Evolutionary conservation across 225 moss, liverwort and hornwort genomes (phyloP), one percentile per base, ranked within the genome.

Genomic region (Polytrichum commune): DNA sequence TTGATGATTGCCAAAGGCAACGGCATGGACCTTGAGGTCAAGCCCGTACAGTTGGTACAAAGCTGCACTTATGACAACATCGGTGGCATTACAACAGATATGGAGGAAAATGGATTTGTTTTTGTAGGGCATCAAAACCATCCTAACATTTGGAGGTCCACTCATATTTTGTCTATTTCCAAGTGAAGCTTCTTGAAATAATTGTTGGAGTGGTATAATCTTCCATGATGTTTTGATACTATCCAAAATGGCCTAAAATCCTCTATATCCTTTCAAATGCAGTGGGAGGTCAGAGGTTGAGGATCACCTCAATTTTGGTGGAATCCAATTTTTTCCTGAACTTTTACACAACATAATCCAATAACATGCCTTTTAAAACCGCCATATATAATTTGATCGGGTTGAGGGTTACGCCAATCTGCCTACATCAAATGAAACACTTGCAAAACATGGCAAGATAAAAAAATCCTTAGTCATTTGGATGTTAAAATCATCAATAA

Each of bases 401-500:
- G 30, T 65, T 65, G n/a, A 46, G 2, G 5, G 29, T 5, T 16
- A 20, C 4, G 8, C 20, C 35, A n/a, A 13, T 62, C 8, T 16
- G 28, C 63, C 33, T 8, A 58, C 76, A 77, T 0, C 35, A 10
- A 13, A 2, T 5, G 28, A 66, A 66, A 0, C 27, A 32, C 22
- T 54, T 23, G 7, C 54, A 2, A 1, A 71, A 8, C 13, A 30
- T 35, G 13, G n/a, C 0, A 19, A 29, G 2, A 24, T 77, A 70
- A 4, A 23, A 30, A 0, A 27, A n/a, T n/a, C 1, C 6, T 9
- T 5, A 2, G 18, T 7, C 0, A 24, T 29, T 57, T 77, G 58
- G 0, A 65, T 26, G 38, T 29, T 65, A 70, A 65, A 65, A 27
- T 71, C 24, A 56, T 77, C 71, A 5, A 77, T 66, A 9, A 77